phyloP scores from a whole-genome alignment of 83 land plant genomes.

The Picea engelmannii region DNA sequence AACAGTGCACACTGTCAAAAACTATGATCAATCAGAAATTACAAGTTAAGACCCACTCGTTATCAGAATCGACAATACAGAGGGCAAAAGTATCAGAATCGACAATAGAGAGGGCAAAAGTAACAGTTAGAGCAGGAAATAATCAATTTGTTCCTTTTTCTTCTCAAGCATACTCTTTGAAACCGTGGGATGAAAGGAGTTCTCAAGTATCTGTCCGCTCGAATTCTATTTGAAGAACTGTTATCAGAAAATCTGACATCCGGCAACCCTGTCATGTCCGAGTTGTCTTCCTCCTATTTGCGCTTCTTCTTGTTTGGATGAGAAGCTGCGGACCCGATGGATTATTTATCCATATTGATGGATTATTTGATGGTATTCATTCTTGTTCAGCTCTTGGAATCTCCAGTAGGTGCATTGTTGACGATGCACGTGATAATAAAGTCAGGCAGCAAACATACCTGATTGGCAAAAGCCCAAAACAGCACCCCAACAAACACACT shows the following conservation, averaged over 20 bases:
- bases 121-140: not conserved
- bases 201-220: not conserved
- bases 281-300: too few relatives aligned
- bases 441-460: not conserved
- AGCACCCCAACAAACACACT: too few relatives aligned
- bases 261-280: too few relatives aligned
- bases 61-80: not conserved
- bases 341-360: not conserved
- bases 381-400: too few relatives aligned
- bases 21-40: not conserved
- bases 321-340: not conserved
- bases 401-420: too few relatives aligned
- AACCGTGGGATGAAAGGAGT: not conserved
- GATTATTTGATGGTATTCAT: too few relatives aligned
- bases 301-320: too few relatives aligned
- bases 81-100: not conserved
- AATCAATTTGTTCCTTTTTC: not conserved
- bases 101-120: not conserved
- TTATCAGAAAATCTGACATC: not conserved
- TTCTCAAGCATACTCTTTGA: not conserved
- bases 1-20: not conserved
- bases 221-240: not conserved
- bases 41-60: not conserved
- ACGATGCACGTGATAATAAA: not conserved
- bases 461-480: too few relatives aligned